Percentiles rank a stretch among this genome's conserved stretches.
Conservation (phyloP, 345 rosid species). For the Rhodomyrtus tomentosa region DNA sequence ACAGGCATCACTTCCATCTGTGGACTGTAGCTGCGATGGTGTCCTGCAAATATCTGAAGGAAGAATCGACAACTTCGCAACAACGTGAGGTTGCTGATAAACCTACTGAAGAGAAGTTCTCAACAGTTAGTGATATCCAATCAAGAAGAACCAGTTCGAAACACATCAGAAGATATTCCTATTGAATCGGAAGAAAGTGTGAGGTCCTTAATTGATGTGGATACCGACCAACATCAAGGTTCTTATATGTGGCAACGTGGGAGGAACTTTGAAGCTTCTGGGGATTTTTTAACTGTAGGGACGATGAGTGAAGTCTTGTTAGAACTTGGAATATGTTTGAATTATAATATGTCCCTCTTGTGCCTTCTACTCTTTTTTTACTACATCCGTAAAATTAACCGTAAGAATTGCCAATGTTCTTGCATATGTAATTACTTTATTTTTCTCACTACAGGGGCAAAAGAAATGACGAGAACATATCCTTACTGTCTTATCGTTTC, state of each 20-base stretch:
- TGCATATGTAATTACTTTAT: background rate
- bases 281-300: background rate
- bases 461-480: background rate
- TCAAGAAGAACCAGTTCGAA: background rate
- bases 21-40: constrained; percentile 4
- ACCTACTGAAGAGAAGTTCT: background rate
- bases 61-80: background rate
- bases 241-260: background rate
- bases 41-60: background rate
- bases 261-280: background rate
- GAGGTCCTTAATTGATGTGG: background rate
- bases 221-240: background rate
- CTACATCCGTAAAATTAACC: background rate
- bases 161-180: background rate
- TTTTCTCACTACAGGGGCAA: background rate
- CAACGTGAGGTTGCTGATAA: background rate
- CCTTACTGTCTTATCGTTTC: background rate
- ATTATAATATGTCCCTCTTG: background rate
- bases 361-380: background rate
- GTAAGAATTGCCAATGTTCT: background rate
- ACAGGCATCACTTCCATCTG: constrained; percentile 10
- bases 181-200: background rate
- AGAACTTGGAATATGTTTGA: background rate
- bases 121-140: background rate
- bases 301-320: too few relatives aligned